Conservation (phyloP, 805 yeast species). For the Ogataea polymorpha region DNA sequence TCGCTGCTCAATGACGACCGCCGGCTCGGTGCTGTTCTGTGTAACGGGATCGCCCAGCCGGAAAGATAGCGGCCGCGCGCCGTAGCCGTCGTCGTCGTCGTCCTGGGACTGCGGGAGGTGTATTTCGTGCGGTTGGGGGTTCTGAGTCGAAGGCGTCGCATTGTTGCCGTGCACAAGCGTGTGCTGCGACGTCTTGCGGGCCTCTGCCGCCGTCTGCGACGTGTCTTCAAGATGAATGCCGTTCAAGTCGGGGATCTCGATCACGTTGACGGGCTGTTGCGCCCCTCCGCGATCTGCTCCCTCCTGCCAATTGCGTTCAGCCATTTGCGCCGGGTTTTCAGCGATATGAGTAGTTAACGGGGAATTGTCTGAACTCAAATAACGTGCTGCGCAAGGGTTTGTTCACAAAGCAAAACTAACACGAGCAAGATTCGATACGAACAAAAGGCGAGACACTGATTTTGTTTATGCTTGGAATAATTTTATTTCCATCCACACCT, state of each 20-base stretch:
- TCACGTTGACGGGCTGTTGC: slow-evolving; percentile 11
- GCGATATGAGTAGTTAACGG: not conserved
- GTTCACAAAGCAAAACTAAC: not conserved
- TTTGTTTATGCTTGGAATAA: slow-evolving; percentile 2
- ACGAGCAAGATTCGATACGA: not conserved
- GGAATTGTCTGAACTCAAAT: not conserved
- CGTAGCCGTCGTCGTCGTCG: slow-evolving; percentile 20
- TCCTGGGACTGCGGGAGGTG: not conserved
- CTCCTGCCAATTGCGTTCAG: slow-evolving; percentile 9
- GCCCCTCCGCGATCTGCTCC: slow-evolving; percentile 1
- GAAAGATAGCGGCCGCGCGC: slow-evolving; percentile 26
- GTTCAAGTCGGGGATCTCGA: slow-evolving; percentile 26
- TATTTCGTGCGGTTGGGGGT: not conserved
- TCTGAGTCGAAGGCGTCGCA: not conserved
- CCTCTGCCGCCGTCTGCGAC: not conserved
- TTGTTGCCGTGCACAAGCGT: not conserved
- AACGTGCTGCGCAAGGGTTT: not conserved
- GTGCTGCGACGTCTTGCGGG: not conserved
- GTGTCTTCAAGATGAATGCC: slow-evolving; percentile 8
- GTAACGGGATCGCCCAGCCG: slow-evolving; percentile 23
- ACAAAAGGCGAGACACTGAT: not conserved
- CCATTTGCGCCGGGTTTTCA: not conserved
- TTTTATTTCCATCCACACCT: slow-evolving; percentile 3
- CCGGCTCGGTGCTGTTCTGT: slow-evolving; percentile 13
- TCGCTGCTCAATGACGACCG: slow-evolving; percentile 34